A percentile compares a stretch with the other conserved stretches of the same genome.
Conservation (phyloP, 2,329 filamentous ascomycete genomes). For the Fusarium penzigii region DNA sequence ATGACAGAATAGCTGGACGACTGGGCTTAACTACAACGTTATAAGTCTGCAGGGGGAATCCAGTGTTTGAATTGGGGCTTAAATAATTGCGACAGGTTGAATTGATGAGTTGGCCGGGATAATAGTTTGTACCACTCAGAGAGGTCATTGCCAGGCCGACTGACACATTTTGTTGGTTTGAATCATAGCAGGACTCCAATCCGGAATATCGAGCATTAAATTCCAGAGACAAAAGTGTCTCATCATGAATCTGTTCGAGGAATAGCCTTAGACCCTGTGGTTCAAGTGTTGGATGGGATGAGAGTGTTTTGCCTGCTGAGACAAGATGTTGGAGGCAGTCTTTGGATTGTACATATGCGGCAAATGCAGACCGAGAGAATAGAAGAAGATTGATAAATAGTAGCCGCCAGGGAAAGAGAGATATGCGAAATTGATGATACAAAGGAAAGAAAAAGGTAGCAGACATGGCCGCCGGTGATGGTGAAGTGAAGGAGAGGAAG, state of each 20-base stretch:
- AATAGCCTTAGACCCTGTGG: slow-evolving; percentile 1
- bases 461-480: not conserved
- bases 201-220: not conserved
- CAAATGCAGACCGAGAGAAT: not conserved
- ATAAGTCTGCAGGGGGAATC: not conserved
- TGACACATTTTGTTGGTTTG: slow-evolving; percentile 10
- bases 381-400: not conserved
- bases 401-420: not conserved
- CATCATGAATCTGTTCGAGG: slow-evolving; percentile 5
- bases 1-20: slow-evolving; percentile 13
- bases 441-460: slow-evolving; percentile 6
- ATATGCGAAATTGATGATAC: not conserved
- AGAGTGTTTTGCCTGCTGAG: slow-evolving; percentile 4
- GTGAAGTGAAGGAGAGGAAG: slow-evolving; percentile 5
- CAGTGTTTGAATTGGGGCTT: not conserved
- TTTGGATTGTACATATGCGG: slow-evolving; percentile 17
- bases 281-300: slow-evolving; percentile 5
- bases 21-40: slow-evolving; percentile 31
- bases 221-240: slow-evolving; percentile 3
- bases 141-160: slow-evolving; percentile 13
- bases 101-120: slow-evolving; percentile 16
- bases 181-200: slow-evolving; percentile 2
- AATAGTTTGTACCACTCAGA: slow-evolving; percentile 17
- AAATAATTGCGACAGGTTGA: slow-evolving; percentile 9
- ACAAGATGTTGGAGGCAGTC: slow-evolving; percentile 10